phyloP scores from a whole-genome alignment of 257 asterid species.

The Rehmannia glutinosa region DNA sequence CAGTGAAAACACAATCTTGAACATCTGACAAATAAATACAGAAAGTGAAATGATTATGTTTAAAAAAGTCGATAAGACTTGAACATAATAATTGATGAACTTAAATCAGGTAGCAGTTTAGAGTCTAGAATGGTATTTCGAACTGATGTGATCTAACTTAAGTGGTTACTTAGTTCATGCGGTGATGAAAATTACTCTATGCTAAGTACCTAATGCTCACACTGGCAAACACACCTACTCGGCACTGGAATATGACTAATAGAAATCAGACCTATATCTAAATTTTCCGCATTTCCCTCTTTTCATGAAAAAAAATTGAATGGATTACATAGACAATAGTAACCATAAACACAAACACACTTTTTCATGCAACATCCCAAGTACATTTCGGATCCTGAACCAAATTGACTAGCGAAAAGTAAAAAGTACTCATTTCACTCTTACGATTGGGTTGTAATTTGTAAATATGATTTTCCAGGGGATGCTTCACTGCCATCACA shows the following conservation, averaged over 20 bases:
- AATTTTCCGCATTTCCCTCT: neutral
- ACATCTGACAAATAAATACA: constrained; percentile 8
- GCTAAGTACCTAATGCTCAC: neutral
- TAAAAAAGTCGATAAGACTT: neutral
- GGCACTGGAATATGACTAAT: no score
- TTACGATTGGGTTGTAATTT: neutral
- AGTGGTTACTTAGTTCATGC: no score
- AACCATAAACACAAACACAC: neutral
- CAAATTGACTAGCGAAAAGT: no score
- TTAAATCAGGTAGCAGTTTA: neutral
- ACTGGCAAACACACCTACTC: neutral
- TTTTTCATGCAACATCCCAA: neutral
- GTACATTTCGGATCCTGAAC: no score
- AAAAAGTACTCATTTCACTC: neutral
- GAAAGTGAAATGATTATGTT: neutral
- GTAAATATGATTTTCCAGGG: neutral
- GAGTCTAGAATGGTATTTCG: neutral
- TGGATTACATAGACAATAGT: neutral
- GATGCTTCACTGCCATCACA: neutral
- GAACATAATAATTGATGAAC: neutral
- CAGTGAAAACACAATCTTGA: neutral
- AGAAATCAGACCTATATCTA: neutral
- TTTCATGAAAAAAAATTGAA: neutral
- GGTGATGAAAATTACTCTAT: no score
- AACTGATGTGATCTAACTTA: neutral